Percentiles rank a stretch among this genome's conserved stretches.
These are phyloP conservation scores for Umbelopsis sp. DNA, from an alignment of 192 early-diverging fungal species.

Conservation along the genomic window DNA sequence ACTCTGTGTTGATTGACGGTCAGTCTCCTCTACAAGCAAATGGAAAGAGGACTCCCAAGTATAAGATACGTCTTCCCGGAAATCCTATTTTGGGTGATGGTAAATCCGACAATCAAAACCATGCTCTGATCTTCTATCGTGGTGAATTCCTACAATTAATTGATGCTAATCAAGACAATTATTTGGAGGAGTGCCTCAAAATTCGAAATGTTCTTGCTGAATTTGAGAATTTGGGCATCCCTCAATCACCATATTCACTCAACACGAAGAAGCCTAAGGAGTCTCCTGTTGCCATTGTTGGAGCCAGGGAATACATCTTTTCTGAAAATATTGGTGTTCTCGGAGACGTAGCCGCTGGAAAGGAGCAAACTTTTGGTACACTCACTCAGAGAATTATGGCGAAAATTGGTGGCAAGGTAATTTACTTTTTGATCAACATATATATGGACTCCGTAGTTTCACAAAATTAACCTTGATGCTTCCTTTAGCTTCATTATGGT, in stretches of 20 bases:
- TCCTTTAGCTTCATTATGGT: conserved; percentile 50
- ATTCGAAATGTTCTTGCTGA: conserved; percentile 85
- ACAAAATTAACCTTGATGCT: neutral
- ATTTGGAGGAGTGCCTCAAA: conserved; percentile 88
- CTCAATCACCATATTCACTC: conserved; percentile 70
- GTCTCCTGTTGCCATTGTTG: conserved; percentile 84
- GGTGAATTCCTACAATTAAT: conserved; percentile 88
- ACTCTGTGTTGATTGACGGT: conserved; percentile 78
- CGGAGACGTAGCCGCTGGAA: conserved; percentile 87
- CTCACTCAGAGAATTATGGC: conserved; percentile 86
- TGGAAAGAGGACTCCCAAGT: conserved; percentile 76
- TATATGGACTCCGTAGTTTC: no score
- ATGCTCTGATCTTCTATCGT: conserved; percentile 80
- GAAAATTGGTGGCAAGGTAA: conserved; percentile 76
- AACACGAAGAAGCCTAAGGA: conserved; percentile 49
- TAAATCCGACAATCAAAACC: conserved; percentile 92
- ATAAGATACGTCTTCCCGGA: conserved; percentile 78
- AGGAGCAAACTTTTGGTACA: conserved; percentile 88
- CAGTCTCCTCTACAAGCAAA: conserved; percentile 65
- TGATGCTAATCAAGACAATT: conserved; percentile 94
- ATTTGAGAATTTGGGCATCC: conserved; percentile 76
- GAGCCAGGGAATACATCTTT: conserved; percentile 86
- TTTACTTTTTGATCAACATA: neutral
- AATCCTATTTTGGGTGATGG: conserved; percentile 92
- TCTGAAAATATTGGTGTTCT: conserved; percentile 84